These are phyloP conservation scores for Solanum rostratum DNA, from an alignment of 257 asterid species.

Conservation along the genomic window DNA sequence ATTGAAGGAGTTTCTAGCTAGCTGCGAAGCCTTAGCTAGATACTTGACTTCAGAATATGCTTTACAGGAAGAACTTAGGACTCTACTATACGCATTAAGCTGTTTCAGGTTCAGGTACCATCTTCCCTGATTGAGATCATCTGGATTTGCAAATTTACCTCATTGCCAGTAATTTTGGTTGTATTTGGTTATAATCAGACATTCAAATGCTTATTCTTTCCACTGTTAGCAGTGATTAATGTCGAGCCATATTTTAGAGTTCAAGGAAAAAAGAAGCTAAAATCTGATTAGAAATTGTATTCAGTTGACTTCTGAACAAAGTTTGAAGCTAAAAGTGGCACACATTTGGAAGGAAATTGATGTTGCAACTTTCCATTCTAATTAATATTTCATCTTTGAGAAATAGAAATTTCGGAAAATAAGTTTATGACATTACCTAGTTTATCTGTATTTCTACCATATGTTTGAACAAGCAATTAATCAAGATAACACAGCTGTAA, in stretches of 20 bases:
- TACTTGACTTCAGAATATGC: neutral
- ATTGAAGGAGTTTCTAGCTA: neutral
- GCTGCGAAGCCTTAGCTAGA: neutral
- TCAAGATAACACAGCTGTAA: neutral
- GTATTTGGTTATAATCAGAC: neutral
- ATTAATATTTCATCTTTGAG: neutral
- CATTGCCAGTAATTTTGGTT: neutral
- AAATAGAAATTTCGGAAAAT: neutral
- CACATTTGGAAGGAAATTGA: neutral
- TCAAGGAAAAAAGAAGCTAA: neutral
- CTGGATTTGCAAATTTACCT: neutral
- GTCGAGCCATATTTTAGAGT: neutral
- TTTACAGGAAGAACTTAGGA: neutral
- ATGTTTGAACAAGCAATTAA: neutral
- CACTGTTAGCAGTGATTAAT: neutral
- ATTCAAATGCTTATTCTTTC: neutral
- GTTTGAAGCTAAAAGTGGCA: neutral
- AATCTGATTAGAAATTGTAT: neutral
- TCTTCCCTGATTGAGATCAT: neutral
- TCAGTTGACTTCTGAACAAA: neutral
- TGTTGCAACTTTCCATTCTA: neutral
- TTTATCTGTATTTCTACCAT: neutral
- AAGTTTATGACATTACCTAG: neutral
- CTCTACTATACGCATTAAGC: neutral
- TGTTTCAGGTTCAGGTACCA: neutral